A percentile compares a stretch with the other conserved stretches of the same genome.
Conservation (phyloP, 2,329 filamentous ascomycete species). For the Esteya vermicola region DNA sequence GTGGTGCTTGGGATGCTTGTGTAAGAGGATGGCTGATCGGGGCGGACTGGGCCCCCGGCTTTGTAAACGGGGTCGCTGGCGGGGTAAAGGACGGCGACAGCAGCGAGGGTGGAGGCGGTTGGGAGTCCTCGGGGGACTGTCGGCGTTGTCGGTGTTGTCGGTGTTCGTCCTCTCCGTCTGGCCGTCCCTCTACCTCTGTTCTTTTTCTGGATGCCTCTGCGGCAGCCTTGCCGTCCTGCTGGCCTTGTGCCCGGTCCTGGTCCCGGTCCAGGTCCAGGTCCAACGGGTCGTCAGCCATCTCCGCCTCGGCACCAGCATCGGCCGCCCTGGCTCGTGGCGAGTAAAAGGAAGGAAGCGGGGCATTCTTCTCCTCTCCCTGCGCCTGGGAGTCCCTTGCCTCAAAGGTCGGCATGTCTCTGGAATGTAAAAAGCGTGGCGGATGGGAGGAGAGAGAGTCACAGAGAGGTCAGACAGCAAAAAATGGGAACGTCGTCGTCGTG, state of each 20-base stretch:
- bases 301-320: constrained; percentile 6
- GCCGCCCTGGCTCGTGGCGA: constrained; percentile 8
- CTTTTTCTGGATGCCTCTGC: too few relatives aligned
- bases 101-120: constrained; percentile 46
- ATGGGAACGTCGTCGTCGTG: too few relatives aligned
- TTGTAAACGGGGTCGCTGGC: constrained; percentile 48
- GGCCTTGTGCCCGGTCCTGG: too few relatives aligned
- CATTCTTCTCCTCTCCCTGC: background rate
- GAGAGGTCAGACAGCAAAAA: too few relatives aligned
- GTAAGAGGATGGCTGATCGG: too few relatives aligned
- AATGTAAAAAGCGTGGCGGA: too few relatives aligned
- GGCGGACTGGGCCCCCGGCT: too few relatives aligned
- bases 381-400: background rate
- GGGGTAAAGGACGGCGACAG: constrained; percentile 80
- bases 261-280: too few relatives aligned
- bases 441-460: too few relatives aligned
- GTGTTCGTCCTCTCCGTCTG: background rate
- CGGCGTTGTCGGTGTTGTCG: background rate
- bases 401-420: background rate
- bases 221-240: too few relatives aligned
- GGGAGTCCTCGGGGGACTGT: background rate
- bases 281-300: constrained; percentile 5
- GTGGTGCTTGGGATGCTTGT: too few relatives aligned
- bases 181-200: background rate
- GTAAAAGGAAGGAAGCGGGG: constrained; percentile 9